Base-by-base conservation (phyloP, 2,329 filamentous ascomycete species). In the Cordyceps farinosa region DNA sequence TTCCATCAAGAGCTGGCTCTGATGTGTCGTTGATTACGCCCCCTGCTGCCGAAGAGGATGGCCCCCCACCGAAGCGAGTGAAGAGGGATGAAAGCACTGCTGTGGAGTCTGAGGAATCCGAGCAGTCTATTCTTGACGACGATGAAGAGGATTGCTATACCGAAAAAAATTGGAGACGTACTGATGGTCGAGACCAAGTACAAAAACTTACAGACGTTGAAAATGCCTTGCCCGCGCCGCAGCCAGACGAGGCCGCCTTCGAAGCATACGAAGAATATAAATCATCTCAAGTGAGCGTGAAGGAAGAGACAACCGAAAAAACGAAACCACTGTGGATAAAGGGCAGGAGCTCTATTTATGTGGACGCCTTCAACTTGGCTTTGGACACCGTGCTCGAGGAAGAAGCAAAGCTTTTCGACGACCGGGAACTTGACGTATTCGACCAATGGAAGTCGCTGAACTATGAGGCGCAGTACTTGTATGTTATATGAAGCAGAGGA, bases 361-460 rank as follows among this genome's bases (percentile, higher is more conserved):
- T 97, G 22, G 95, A 99, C 77, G 95, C 95, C 0, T 99, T 99
- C 80, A 97, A 97, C 71, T 80, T 98, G 15, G 92, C 94, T 2
- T 79, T 99, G 55, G 88, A 94, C 64, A 97, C 91, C 0, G 95
- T 99, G 3, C 78, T 98, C 13, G 87, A 91, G 55, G 91, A 98
- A 63, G 95, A 99, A 75, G 84, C 85, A 0, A 91, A 97, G 75
- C 79, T 99, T 0, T 99, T 98, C 72, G 85, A 95, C 69, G 84
- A 87, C 64, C 88, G 86, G 22, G 95, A 99, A 75, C 84, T 82
- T 70, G 80, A 84, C 15, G 82, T 98, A 0, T 98, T 99, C 72
- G 77, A 80, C 3, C 80, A 87, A 64, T 99, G 94, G 92, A 84
- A 80, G 65, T 75, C 76, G 0, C 73, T 98, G 58, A 79, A 82